These are phyloP conservation scores for Phycomyces nitens DNA, from an alignment of 192 early-diverging fungal genomes.

Conservation along the genomic window DNA sequence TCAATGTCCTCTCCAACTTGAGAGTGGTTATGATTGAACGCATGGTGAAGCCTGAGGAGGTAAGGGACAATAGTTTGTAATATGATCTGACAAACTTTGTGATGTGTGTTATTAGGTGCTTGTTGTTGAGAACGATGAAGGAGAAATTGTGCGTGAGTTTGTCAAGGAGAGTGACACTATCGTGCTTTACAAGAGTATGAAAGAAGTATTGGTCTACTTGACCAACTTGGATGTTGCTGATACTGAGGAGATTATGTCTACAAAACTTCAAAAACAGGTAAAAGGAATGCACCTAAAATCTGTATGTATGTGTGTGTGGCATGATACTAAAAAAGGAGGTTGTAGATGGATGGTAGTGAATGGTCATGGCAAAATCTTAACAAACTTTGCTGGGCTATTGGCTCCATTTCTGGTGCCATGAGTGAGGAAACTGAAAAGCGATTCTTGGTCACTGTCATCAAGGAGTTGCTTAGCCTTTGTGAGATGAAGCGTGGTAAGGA, in stretches of 20 bases:
- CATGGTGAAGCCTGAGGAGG: conserved; percentile 99
- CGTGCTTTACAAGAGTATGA: conserved; percentile 96
- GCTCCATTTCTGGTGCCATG: conserved; percentile 97
- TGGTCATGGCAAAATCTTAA: conserved; percentile 99
- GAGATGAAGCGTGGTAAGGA: conserved; percentile 99
- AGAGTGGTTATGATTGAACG: conserved; percentile 96
- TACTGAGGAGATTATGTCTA: conserved; percentile 94
- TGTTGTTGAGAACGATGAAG: conserved; percentile 98
- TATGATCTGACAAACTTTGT: not conserved
- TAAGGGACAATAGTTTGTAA: conserved; percentile 19
- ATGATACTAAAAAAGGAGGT: not conserved
- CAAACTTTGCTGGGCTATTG: conserved; percentile 99
- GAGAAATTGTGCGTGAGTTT: conserved; percentile 97
- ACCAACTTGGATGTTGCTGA: conserved; percentile 94
- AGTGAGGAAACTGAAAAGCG: conserved; percentile 94
- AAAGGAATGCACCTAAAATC: too few species aligned
- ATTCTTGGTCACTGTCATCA: conserved; percentile 98
- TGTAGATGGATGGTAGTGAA: conserved; percentile 87
- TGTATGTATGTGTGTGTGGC: too few species aligned
- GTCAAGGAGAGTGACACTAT: conserved; percentile 98
- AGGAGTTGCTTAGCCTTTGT: conserved; percentile 91
- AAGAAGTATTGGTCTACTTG: conserved; percentile 94
- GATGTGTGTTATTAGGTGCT: conserved; percentile 28
- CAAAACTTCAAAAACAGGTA: conserved; percentile 87
- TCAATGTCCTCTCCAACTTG: conserved; percentile 77